A percentile compares a stretch with the other conserved stretches of the same genome.
phyloP scores from a whole-genome alignment of 2,329 filamentous ascomycete genomes.

The Parafenestella ontariensis region DNA sequence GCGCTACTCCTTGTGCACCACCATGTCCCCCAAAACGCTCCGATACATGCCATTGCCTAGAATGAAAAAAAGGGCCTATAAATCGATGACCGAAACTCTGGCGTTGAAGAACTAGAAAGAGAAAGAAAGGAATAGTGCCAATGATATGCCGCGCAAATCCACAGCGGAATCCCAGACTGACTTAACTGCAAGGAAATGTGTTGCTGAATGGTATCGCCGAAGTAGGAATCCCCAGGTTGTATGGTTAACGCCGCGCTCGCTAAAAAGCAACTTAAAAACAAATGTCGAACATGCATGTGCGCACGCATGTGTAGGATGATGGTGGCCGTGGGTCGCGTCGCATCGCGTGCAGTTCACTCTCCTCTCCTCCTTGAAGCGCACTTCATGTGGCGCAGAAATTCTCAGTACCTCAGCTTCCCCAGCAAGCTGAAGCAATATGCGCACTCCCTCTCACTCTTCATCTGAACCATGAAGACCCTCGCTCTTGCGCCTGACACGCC shows the following conservation, averaged over 20 bases:
- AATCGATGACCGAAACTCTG: background rate
- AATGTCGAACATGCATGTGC: background rate
- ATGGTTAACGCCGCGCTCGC: constrained; percentile 1
- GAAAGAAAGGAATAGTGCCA: background rate
- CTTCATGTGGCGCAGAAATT: background rate
- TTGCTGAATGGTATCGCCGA: constrained; percentile 3
- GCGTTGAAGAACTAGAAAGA: background rate
- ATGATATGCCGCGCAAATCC: background rate
- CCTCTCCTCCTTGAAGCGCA: background rate
- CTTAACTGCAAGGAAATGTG: background rate
- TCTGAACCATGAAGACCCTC: constrained; percentile 70
- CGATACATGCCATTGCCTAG: background rate
- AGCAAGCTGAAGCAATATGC: constrained; percentile 58
- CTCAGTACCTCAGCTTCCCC: constrained; percentile 57
- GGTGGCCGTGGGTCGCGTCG: background rate
- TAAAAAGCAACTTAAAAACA: background rate
- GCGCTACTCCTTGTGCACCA: background rate
- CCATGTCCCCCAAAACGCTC: background rate
- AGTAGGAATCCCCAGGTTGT: background rate
- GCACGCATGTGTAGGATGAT: background rate
- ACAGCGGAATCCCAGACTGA: background rate
- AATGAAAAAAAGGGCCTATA: background rate
- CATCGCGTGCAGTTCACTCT: too few relatives aligned
- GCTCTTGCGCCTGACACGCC: constrained; percentile 63
- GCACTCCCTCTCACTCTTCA: constrained; percentile 56